Evolutionary conservation across 371 early-diverging fungal species (phyloP).

Genomic region (Blyttiomyces sp.): DNA sequence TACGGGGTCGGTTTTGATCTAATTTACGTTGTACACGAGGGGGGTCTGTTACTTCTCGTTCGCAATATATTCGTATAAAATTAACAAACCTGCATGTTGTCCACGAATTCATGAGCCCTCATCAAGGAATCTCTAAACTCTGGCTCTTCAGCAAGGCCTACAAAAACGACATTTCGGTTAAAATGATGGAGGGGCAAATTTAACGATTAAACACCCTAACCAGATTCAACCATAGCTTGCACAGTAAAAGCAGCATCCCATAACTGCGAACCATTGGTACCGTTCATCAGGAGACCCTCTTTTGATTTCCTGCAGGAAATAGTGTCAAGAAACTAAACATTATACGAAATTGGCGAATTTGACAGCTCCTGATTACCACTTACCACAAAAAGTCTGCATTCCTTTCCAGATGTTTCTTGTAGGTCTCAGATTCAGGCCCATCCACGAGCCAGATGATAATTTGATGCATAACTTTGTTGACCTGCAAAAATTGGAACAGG

Average conservation of each 20-base stretch:
- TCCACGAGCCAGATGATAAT: conserved; percentile 78
- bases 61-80: neutral
- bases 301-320: conserved; percentile 77
- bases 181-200: conserved; percentile 1
- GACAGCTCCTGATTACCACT: too few species aligned
- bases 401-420: conserved; percentile 70
- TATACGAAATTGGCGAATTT: too few species aligned
- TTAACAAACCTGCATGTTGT: conserved; percentile 64
- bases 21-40: neutral
- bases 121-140: conserved; percentile 67
- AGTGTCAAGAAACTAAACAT: neutral
- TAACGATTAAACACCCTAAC: too few species aligned
- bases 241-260: conserved; percentile 93
- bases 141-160: conserved; percentile 63
- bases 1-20: conserved; percentile 71
- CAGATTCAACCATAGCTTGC: conserved; percentile 74
- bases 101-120: conserved; percentile 77
- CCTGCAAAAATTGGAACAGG: too few species aligned
- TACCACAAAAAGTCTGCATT: conserved; percentile 84
- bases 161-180: neutral
- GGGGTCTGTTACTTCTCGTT: neutral
- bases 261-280: conserved; percentile 96
- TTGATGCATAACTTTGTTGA: conserved; percentile 92
- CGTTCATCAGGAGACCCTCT: conserved; percentile 93
- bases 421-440: conserved; percentile 76